Percentiles rank a stretch among this genome's conserved stretches.
phyloP scores from a whole-genome alignment of 2,329 filamentous ascomycete species.

The Chalara sp. region DNA sequence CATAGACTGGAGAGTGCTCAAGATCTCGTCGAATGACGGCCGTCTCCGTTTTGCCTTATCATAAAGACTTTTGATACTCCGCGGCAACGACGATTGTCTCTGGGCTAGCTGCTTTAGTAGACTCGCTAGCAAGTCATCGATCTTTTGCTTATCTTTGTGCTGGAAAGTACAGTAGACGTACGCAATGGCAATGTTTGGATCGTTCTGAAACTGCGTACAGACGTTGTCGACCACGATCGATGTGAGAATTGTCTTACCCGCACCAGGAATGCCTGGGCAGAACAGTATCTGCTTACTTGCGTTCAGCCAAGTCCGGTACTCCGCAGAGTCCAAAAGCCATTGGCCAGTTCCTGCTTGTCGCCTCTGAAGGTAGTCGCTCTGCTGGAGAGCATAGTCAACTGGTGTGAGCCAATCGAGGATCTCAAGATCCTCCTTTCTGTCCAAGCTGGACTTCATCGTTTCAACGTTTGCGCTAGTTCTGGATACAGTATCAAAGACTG shows the following conservation, averaged over 20 bases:
- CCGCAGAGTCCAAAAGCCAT: conserved; percentile 5
- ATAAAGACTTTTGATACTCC: background rate
- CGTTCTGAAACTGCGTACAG: conserved; percentile 10
- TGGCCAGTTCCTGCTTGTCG: conserved; percentile 31
- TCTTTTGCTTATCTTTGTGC: background rate
- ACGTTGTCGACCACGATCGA: conserved; percentile 36
- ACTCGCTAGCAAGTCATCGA: too few species aligned
- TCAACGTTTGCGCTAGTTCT: conserved; percentile 33
- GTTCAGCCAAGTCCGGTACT: conserved; percentile 6
- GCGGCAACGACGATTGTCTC: background rate
- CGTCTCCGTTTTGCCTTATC: background rate
- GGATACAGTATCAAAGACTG: conserved; percentile 12
- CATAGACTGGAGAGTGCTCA: conserved; percentile 12
- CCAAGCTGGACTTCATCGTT: too few species aligned
- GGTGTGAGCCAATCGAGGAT: too few species aligned
- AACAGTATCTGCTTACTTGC: background rate
- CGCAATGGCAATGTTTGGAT: conserved; percentile 4
- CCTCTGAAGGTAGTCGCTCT: conserved; percentile 30
- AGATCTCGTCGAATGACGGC: conserved; percentile 17
- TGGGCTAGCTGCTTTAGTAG: too few species aligned
- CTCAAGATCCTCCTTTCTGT: too few species aligned
- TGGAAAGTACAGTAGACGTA: too few species aligned
- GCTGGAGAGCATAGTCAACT: conserved; percentile 31
- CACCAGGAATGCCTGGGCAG: too few species aligned
- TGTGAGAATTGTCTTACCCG: too few species aligned